Base-by-base conservation (phyloP, 768 basidiomycete genomes). In the Xerocomellus chrysenteron region DNA sequence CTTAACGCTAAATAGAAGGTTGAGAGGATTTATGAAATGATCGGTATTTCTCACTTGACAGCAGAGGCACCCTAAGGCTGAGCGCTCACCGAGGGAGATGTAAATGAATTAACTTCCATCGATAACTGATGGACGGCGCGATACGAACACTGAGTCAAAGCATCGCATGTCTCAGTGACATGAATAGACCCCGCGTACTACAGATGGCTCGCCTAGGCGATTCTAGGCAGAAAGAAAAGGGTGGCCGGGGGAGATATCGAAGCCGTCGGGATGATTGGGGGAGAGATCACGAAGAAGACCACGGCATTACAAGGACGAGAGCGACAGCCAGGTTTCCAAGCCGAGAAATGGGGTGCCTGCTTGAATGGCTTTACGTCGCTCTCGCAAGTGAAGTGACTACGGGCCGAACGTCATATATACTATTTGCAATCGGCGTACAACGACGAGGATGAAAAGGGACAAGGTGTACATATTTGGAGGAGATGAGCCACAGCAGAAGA, bases 201-300 rank as follows among this genome's bases (percentile, higher is more conserved):
- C 36, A 12, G 35, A 37, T 50, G 41, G 43, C 21, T 48, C 26
- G 26, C 47, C 33, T 50, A 45, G 55, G 32, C 47, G 47, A 50
- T 47, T 59, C 41, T 48, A 41, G 53, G 17, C 44, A 37, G 3
- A 41, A 28, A 44, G 52, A 36, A 45, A 35, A 49, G 65, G 62
- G 69, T 69, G 67, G 4, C 65, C 48, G 68, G 68, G 68, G 68
- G 67, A 41, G 39, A 54, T 33, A 49, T 50, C 51, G 63, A 65
- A 57, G 55, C 37, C 19, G 32, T 47, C 44, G 54, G 49, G 48
- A 42, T 50, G 56, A 61, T 45, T 61, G 46, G 47, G 41, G 55
- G 50, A 54, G 13, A 52, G 54, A 60, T 56, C 45, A 56, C 16
- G 54, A 40, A 60, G 61, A 52, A 47, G 53, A 24, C 39, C 24